Conservation (phyloP, 352 stramenopile genomes). For the Phytopythium chamaehyphon region DNA sequence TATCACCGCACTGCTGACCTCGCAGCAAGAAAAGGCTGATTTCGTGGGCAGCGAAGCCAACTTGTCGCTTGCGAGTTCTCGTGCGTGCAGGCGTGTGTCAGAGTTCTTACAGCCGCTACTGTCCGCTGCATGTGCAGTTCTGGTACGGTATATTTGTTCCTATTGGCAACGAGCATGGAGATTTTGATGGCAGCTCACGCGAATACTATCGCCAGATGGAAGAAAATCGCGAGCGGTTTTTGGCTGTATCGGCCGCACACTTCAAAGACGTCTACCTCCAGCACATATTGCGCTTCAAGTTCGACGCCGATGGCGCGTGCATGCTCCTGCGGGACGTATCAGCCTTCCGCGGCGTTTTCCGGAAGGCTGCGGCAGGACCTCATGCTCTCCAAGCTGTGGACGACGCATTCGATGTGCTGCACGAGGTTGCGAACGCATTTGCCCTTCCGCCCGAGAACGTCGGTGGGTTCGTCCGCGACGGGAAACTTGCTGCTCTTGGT, state of each 20-base stretch:
- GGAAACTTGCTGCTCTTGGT: slow-evolving; percentile 57
- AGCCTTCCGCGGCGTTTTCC: slow-evolving; percentile 68
- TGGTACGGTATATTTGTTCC: slow-evolving; percentile 31
- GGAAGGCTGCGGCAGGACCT: slow-evolving; percentile 14
- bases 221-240: slow-evolving; percentile 63
- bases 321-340: slow-evolving; percentile 79
- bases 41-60: slow-evolving; percentile 73
- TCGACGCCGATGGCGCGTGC: slow-evolving; percentile 77
- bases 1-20: slow-evolving; percentile 38
- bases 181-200: neutral
- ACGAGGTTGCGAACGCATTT: slow-evolving; percentile 80
- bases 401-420: slow-evolving; percentile 70
- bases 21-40: slow-evolving; percentile 66
- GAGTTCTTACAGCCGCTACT: slow-evolving; percentile 75
- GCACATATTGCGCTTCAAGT: slow-evolving; percentile 72
- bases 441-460: slow-evolving; percentile 73
- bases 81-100: slow-evolving; percentile 59
- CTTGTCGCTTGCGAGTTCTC: slow-evolving; percentile 69
- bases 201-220: slow-evolving; percentile 24
- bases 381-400: slow-evolving; percentile 34
- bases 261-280: slow-evolving; percentile 79
- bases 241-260: slow-evolving; percentile 37
- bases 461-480: slow-evolving; percentile 71
- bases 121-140: slow-evolving; percentile 32
- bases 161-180: neutral